Conservation (phyloP, 768 basidiomycete genomes). For the Tremella yokohamensis region DNA sequence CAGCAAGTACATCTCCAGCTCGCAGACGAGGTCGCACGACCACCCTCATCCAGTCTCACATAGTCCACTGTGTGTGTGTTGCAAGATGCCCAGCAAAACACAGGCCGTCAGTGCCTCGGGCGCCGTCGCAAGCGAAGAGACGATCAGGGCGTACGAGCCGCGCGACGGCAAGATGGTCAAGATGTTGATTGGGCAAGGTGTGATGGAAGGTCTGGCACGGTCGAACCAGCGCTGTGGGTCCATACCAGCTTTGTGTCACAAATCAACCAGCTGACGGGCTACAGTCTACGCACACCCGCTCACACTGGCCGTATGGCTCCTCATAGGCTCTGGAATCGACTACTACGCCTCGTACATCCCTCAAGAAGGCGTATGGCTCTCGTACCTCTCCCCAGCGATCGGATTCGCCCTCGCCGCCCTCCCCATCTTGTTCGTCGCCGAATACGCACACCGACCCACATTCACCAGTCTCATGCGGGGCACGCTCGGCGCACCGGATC, state of each 20-base stretch:
- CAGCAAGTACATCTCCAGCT: no score
- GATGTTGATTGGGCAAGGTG: slow-evolving; percentile 37
- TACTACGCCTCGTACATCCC: slow-evolving; percentile 18
- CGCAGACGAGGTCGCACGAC: no score
- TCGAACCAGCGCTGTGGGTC: slow-evolving; percentile 30
- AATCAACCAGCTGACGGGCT: no score
- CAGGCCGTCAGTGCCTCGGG: no score
- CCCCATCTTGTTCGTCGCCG: slow-evolving; percentile 22
- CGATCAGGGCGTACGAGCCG: slow-evolving; percentile 8
- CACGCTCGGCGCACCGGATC: slow-evolving; percentile 27
- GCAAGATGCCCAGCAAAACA: no score
- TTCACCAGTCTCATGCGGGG: slow-evolving; percentile 20
- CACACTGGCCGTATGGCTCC: slow-evolving; percentile 13
- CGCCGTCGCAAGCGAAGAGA: background rate
- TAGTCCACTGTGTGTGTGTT: no score
- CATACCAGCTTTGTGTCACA: background rate
- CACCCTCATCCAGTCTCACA: no score
- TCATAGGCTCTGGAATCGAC: slow-evolving; percentile 16
- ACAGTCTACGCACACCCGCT: slow-evolving; percentile 27
- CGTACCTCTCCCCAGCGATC: slow-evolving; percentile 20
- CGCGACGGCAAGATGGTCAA: slow-evolving; percentile 22
- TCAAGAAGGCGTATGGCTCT: slow-evolving; percentile 6
- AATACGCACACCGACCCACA: slow-evolving; percentile 29
- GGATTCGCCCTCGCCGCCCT: slow-evolving; percentile 27
- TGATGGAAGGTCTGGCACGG: slow-evolving; percentile 36